Evolutionary conservation across 345 rosid genomes (phyloP), one percentile per base, ranked within the genome.

Genomic region (Gossypium australe): DNA sequence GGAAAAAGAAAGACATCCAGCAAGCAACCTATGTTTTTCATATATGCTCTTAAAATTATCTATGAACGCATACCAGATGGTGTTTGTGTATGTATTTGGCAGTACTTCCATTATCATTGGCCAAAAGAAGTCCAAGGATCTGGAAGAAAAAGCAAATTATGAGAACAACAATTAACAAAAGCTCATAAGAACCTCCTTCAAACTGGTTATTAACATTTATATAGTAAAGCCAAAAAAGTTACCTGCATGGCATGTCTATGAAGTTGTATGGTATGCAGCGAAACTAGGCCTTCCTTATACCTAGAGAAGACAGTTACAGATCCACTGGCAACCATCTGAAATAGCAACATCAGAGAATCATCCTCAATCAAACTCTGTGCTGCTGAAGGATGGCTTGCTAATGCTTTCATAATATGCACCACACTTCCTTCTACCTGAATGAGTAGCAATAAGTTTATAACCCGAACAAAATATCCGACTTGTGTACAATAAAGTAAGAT

Each of bases 221-320:
- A 55, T 34, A 24, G 34, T n/a, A 63, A 51, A 74, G 17, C 17
- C 68, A 57, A 44, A 66, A 13, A 66, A 34, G 65, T 52, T 79
- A 93, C 99, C 99, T 93, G 98, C 99, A 90, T 96, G 73, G 99
- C 99, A 88, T 96, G 99, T 85, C 99, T 87, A 83, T 92, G 94
- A 83, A 96, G 98, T 77, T 96, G 99, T 84, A 93, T 87, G 88
- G 75, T 83, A 78, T 96, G 98, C 79, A 96, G 85, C 52, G 94
- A 86, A 82, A 88, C 91, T 78, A 90, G 86, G 69, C 94, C 98
- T 75, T 87, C 89, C 79, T 86, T 92, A 73, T 83, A 90, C 55
- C 71, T 82, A 83, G 94, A 85, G 83, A 92, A 96, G 58, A 89
- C 87, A 45, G 86, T 83, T 73, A 85, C 73, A 47, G 98, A 86